phyloP scores from a whole-genome alignment of 2,329 filamentous ascomycete species.

The Biscogniauxia sp. region DNA sequence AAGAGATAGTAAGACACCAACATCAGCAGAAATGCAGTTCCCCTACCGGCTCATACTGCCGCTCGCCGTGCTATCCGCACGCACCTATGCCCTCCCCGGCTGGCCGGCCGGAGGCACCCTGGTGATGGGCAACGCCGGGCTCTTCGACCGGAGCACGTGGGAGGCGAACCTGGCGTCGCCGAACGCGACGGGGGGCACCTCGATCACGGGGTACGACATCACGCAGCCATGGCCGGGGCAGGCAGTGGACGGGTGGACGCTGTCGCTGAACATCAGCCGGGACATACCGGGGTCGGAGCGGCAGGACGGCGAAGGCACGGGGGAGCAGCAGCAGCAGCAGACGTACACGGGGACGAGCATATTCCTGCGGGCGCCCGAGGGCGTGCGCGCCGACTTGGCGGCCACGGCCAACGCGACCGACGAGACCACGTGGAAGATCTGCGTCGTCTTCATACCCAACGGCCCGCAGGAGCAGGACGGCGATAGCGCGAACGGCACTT shows the following conservation, averaged over 20 bases:
- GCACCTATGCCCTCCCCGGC: slow-evolving; percentile 35
- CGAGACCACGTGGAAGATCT: slow-evolving; percentile 31
- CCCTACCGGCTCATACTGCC: not conserved
- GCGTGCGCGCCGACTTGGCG: slow-evolving; percentile 10
- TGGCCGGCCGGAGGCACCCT: slow-evolving; percentile 36
- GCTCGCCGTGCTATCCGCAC: not conserved
- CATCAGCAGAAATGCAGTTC: not conserved
- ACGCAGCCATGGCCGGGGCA: slow-evolving; percentile 47
- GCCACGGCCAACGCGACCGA: slow-evolving; percentile 12
- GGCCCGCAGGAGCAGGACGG: slow-evolving; percentile 14
- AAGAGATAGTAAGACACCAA: too few relatives aligned
- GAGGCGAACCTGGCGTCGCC: slow-evolving; percentile 43
- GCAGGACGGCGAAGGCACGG: slow-evolving; percentile 1
- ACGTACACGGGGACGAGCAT: slow-evolving; percentile 30
- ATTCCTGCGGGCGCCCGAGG: slow-evolving; percentile 21
- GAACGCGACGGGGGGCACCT: slow-evolving; percentile 16
- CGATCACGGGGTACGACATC: slow-evolving; percentile 21
- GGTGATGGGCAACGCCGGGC: slow-evolving; percentile 24
- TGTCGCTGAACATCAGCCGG: slow-evolving; percentile 26
- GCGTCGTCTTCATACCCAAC: slow-evolving; percentile 23
- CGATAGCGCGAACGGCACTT: slow-evolving; percentile 15
- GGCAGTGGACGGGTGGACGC: slow-evolving; percentile 44
- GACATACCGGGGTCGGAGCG: slow-evolving; percentile 24
- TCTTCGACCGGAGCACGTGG: slow-evolving; percentile 25
- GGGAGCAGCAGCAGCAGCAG: slow-evolving; percentile 19